Percentiles rank a stretch among this genome's conserved stretches.
Conservation (phyloP, 2,329 filamentous ascomycete species). For the Cladosporium sp. region DNA sequence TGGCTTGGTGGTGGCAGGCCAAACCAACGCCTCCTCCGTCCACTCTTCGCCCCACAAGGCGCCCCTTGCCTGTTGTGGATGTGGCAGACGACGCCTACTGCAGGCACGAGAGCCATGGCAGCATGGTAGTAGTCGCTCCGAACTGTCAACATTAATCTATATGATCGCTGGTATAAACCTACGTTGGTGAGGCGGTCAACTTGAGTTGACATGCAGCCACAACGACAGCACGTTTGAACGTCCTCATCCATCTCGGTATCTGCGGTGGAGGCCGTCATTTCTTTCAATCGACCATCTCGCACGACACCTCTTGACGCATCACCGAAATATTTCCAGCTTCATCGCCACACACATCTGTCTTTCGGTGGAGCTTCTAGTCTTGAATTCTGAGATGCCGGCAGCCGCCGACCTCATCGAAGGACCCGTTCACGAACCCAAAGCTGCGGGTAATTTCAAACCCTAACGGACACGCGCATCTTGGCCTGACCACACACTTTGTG, state of each 20-base stretch:
- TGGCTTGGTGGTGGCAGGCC: neutral
- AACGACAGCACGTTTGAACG: neutral
- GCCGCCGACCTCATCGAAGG: conserved; percentile 9
- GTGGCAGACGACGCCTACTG: neutral
- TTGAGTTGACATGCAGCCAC: conserved; percentile 4
- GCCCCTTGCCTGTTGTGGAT: conserved; percentile 1
- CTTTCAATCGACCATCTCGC: neutral
- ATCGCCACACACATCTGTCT: neutral
- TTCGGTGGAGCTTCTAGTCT: conserved; percentile 10
- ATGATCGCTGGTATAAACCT: conserved; percentile 4
- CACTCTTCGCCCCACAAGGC: neutral
- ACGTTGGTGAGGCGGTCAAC: no score
- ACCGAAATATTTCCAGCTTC: neutral
- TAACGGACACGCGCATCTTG: neutral
- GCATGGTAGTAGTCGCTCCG: neutral
- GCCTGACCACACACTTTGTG: neutral
- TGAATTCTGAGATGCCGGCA: conserved; percentile 3
- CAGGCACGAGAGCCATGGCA: no score
- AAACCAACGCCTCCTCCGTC: neutral
- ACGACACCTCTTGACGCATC: neutral
- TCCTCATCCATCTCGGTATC: no score
- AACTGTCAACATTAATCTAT: neutral
- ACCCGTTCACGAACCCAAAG: neutral
- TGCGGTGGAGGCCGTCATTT: no score
- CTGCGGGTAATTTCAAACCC: conserved; percentile 7